Evolutionary conservation across 2,329 filamentous ascomycete species (phyloP).

Genomic region (Talaromyces sp.): DNA sequence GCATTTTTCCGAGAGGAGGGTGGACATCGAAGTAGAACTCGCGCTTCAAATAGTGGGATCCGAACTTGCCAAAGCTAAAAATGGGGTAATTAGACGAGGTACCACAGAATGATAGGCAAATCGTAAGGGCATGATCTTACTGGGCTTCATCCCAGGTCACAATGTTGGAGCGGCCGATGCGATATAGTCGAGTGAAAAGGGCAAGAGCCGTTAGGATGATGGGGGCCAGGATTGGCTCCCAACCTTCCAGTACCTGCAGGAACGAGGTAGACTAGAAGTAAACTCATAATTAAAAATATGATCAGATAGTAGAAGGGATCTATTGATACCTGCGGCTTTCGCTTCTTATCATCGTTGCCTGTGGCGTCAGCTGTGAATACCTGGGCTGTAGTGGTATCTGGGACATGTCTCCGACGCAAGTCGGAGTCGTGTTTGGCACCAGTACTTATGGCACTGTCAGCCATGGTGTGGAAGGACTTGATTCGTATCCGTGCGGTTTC

Average conservation of each 20-base stretch:
- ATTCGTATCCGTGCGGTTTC: not conserved
- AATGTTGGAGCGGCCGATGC: constrained; percentile 69
- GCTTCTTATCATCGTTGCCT: constrained; percentile 39
- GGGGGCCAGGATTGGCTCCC: constrained; percentile 65
- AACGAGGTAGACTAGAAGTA: constrained; percentile 37
- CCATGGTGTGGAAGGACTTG: constrained; percentile 30
- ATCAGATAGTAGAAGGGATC: not conserved
- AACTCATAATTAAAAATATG: not conserved
- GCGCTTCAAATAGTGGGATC: constrained; percentile 97
- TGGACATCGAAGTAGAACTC: constrained; percentile 99
- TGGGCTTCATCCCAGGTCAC: constrained; percentile 78
- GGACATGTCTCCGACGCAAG: constrained; percentile 47
- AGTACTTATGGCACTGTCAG: constrained; percentile 38
- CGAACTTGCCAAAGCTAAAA: constrained; percentile 72
- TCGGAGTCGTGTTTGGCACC: constrained; percentile 39
- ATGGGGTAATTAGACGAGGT: not conserved
- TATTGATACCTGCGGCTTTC: constrained; percentile 37
- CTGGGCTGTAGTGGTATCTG: constrained; percentile 34
- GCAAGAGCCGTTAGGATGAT: constrained; percentile 64
- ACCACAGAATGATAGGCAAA: not conserved
- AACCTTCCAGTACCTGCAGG: constrained; percentile 54
- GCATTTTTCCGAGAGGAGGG: constrained; percentile 96
- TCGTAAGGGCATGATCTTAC: constrained; percentile 46
- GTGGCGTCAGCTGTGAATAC: constrained; percentile 20
- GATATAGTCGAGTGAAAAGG: constrained; percentile 69